phyloP scores from a whole-genome alignment of 306 rosid species.

The Cucurbita maxima region DNA sequence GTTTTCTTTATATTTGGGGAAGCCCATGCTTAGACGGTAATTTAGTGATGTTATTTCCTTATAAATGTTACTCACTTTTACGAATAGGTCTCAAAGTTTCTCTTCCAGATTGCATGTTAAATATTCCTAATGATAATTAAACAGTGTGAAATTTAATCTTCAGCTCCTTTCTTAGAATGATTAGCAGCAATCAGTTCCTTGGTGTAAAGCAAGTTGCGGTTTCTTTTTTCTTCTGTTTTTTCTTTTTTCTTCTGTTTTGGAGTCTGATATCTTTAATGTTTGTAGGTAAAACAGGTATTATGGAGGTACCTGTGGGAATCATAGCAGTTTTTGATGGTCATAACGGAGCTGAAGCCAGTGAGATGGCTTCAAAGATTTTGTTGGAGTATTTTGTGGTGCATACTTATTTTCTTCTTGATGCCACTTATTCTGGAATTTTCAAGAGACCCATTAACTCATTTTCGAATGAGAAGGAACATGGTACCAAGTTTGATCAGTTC shows the following conservation, averaged over 20 bases:
- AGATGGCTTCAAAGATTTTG: slow-evolving; percentile 75
- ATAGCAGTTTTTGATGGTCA: slow-evolving; percentile 92
- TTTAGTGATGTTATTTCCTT: background rate
- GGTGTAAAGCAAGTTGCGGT: background rate
- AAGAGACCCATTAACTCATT: slow-evolving; percentile 28
- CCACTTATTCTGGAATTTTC: slow-evolving; percentile 41
- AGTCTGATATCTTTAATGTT: slow-evolving; percentile 8
- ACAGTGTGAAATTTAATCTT: background rate
- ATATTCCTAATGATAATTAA: background rate
- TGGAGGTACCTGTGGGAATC: slow-evolving; percentile 70
- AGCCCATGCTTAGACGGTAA: background rate
- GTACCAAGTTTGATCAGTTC: slow-evolving; percentile 14
- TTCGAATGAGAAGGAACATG: slow-evolving; percentile 26
- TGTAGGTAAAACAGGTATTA: slow-evolving; percentile 49
- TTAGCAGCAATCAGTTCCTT: background rate
- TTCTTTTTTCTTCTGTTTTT: background rate
- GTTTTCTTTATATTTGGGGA: background rate
- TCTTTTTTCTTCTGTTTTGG: background rate
- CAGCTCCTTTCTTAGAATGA: background rate
- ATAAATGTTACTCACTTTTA: background rate
- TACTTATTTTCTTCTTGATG: slow-evolving; percentile 87
- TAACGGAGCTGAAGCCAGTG: slow-evolving; percentile 91
- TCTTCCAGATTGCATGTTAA: background rate
- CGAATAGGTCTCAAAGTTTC: background rate
- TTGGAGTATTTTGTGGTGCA: slow-evolving; percentile 82